Evolutionary conservation across 805 yeast species (phyloP), one percentile per base, ranked within the genome.

Genomic region (Kluyveromyces siamensis): DNA sequence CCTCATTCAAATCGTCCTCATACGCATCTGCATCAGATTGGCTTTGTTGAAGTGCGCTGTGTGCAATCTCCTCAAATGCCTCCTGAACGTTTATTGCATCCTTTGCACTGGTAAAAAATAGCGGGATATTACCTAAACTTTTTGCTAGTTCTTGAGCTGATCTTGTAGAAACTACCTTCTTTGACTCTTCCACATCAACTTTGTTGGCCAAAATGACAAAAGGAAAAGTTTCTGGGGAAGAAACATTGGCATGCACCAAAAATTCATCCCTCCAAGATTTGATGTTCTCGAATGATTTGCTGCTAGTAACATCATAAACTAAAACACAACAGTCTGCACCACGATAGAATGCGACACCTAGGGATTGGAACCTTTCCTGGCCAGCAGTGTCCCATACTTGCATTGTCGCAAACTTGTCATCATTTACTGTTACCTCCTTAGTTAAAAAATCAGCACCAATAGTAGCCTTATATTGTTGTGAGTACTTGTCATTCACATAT

Each of bases 351-450:
- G 98, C 98, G 41, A 91, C 97, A 14, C 98, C 98, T 52, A 91
- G 73, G 50, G 95, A 84, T 70, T 93, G 98, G 75, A 91, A 91
- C 60, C 99, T 77, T 69, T 91, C 99, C 72, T 91, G 99, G 37
- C 99, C 99, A 8, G 98, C 98, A 40, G 99, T 91, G 64, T 91
- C 99, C 99, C 99, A 91, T 48, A 93, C 84, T 69, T 86, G 91
- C 70, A 72, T 68, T 6, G 75, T 72, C 14, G 73, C 76, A 13
- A 69, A 57, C 44, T 59, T 63, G 46, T 62, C 84, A 66, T 84
- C 93, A 65, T 93, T 98, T 50, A 93, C 79, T 27, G 76, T 72
- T 51, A 91, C 79, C 60, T 91, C 98, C 67, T 90, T 91, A 37
- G 97, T 91, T 54, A 89, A 75, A 65, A 91, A 91, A 66, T 93